Evolutionary conservation across 257 asterid species (phyloP).

Genomic region (Solanum pinnatisectum): DNA sequence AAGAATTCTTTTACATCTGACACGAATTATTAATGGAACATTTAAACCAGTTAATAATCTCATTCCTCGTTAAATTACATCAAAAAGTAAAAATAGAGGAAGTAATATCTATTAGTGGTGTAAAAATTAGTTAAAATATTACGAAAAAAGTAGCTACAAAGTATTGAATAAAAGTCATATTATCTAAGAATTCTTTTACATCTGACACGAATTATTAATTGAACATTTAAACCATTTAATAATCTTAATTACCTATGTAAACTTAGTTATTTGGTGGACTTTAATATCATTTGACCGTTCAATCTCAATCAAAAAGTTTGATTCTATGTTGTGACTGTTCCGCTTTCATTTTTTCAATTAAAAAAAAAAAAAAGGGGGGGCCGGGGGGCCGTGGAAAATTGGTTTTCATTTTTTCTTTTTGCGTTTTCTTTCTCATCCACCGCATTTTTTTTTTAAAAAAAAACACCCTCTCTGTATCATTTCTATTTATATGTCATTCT

Average conservation of each 20-base stretch:
- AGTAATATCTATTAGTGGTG: too few relatives aligned
- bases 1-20: background rate
- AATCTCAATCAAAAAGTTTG: background rate
- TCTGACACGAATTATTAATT: background rate
- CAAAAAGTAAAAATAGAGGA: too few relatives aligned
- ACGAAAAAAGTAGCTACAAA: too few relatives aligned
- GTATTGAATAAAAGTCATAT: too few relatives aligned
- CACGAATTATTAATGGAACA: background rate
- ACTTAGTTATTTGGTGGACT: background rate
- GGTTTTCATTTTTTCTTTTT: too few relatives aligned
- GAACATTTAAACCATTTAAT: too few relatives aligned
- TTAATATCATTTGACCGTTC: background rate
- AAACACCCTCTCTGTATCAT: too few relatives aligned
- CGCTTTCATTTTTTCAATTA: background rate
- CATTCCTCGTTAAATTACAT: too few relatives aligned
- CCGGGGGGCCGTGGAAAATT: background rate
- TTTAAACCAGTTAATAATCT: background rate
- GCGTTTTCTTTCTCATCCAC: background rate
- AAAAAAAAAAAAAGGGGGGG: too few relatives aligned
- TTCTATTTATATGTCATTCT: too few relatives aligned
- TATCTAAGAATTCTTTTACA: background rate
- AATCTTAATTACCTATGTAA: background rate
- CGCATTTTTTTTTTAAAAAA: too few relatives aligned
- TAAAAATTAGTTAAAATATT: too few relatives aligned
- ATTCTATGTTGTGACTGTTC: background rate